These are phyloP conservation scores for Laetiporus sulphureus DNA, from an alignment of 1,284 basidiomycete genomes.

Conservation along the genomic window DNA sequence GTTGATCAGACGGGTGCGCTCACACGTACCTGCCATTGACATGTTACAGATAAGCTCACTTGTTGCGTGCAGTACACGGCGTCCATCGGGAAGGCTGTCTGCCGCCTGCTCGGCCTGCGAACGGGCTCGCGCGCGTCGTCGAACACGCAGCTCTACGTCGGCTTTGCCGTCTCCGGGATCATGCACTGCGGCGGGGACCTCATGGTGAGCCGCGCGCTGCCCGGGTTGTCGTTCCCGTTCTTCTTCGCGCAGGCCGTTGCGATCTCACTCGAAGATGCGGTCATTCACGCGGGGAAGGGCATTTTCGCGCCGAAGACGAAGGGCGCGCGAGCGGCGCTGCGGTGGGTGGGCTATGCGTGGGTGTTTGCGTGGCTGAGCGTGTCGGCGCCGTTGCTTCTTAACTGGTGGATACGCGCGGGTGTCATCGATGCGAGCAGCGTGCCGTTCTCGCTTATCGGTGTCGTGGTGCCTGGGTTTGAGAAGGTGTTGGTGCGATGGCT, in stretches of 20 bases:
- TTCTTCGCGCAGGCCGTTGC: conserved; percentile 24
- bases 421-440: conserved; percentile 6
- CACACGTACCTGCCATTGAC: background rate
- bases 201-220: conserved; percentile 11
- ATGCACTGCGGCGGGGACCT: conserved; percentile 20
- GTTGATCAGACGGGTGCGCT: conserved; percentile 17
- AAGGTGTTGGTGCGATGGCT: background rate
- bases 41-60: background rate
- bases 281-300: conserved; percentile 14
- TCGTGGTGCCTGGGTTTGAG: background rate
- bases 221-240: conserved; percentile 19
- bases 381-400: conserved; percentile 9
- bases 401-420: conserved; percentile 11
- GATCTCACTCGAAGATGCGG: conserved; percentile 25
- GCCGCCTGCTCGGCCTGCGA: conserved; percentile 13
- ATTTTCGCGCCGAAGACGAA: background rate
- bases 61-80: conserved; percentile 13
- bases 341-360: conserved; percentile 15
- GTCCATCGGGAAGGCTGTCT: conserved; percentile 15
- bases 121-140: conserved; percentile 19
- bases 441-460: conserved; percentile 8
- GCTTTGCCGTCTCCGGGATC: conserved; percentile 27
- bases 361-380: conserved; percentile 13
- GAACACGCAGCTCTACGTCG: conserved; percentile 27
- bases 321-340: too few species aligned